Evolutionary conservation across 164 flowering plant genomes (phyloP).

Genomic region (Cinnamomum chago): DNA sequence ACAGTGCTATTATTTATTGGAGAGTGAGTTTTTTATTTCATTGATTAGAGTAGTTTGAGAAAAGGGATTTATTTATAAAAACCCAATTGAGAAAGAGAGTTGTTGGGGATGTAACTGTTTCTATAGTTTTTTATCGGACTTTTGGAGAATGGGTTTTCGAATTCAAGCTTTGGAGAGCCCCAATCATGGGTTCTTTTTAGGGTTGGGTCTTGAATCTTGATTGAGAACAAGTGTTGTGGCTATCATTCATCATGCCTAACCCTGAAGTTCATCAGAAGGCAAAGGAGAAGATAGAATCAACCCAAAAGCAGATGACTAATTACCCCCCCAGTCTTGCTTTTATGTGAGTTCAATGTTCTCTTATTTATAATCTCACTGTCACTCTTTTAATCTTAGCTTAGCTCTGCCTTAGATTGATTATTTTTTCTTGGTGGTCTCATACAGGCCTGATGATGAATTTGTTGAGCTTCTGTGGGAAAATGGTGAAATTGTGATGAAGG

Average conservation of each 20-base stretch:
- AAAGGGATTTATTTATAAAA: neutral
- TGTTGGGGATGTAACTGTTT: neutral
- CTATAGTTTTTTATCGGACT: neutral
- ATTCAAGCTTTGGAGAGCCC: constrained; percentile 2
- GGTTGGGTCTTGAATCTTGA: constrained; percentile 15
- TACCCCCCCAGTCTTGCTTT: constrained; percentile 38
- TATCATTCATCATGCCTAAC: constrained; percentile 46
- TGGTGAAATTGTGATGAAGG: constrained; percentile 75
- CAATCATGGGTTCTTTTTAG: constrained; percentile 16
- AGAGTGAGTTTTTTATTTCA: neutral
- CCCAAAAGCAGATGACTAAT: constrained; percentile 29
- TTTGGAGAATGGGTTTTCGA: neutral
- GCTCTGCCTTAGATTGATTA: neutral
- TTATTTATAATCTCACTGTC: neutral
- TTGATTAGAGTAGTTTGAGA: neutral
- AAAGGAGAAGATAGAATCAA: constrained; percentile 44
- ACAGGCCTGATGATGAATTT: constrained; percentile 60
- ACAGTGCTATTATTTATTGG: neutral
- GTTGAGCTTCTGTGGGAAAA: constrained; percentile 86
- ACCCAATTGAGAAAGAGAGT: neutral
- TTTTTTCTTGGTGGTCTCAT: constrained; percentile 10
- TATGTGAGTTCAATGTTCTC: constrained; percentile 32
- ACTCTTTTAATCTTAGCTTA: neutral
- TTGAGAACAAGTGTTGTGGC: constrained; percentile 10
- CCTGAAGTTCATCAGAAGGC: constrained; percentile 51